Evolutionary conservation across 179 eudicot species (phyloP), one percentile per base, ranked within the genome.

Genomic region (Patellifolia procumbens): DNA sequence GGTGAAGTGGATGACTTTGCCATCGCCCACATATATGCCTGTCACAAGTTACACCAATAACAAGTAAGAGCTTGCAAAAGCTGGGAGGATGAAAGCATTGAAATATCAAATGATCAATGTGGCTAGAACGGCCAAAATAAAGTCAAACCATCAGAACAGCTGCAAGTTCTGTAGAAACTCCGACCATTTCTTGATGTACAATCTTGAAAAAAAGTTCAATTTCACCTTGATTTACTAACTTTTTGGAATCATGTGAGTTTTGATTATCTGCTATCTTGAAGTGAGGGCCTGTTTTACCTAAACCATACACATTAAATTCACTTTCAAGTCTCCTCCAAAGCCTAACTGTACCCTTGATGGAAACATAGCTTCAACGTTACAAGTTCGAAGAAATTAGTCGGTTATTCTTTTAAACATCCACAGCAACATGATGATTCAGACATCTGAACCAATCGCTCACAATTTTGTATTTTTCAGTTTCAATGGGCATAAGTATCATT

Each of bases 11-110:
- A 91, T 91, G 68, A 92, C 97, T 68, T 79, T 85, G 60, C 87
- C 96, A 12, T 91, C 89, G 29, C 96, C 96, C 60, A 82, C 81
- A 77, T 89, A 92, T 71, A 92, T 89, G 66, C 96, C 96, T 92
- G 74, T 16, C 16, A 58, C 82, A 63, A 22, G 58, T 48, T 66
- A 67, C 46, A 58, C 26, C 45, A 52, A 39, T 31, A 32, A 31
- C 46, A 3, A 28, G 37, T 63, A 52, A 70, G 72, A n/a, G n/a
- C 64, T 76, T 17, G 42, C 37, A 37, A 55, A 29, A 8, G 42
- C 13, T 43, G 22, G 19, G 49, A 75, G 19, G 29, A 43, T 72
- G 65, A 56, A 37, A 20, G 45, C 24, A 26, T 24, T 22, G 42
- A 51, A 72, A 58, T 8, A 24, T 37, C 71, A 45, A 9, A 45